Conservation (phyloP, 2,329 filamentous ascomycete species). For the Ophiosphaerella narmari region DNA sequence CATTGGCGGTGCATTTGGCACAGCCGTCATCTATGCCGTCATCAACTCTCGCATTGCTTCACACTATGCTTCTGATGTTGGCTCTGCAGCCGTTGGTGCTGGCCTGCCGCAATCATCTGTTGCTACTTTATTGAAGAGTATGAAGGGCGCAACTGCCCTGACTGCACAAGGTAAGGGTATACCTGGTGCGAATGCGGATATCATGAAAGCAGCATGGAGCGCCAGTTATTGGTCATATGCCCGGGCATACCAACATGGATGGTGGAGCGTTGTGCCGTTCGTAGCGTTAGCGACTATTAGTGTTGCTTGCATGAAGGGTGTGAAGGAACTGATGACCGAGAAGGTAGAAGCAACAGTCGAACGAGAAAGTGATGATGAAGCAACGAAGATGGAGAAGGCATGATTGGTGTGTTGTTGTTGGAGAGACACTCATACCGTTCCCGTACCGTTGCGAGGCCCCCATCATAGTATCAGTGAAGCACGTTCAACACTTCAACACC, state of each 20-base stretch:
- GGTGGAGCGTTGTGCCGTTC: slow-evolving; percentile 40
- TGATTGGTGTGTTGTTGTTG: background rate
- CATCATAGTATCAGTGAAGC: too few relatives aligned
- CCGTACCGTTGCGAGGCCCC: too few relatives aligned
- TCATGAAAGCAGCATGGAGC: slow-evolving; percentile 27
- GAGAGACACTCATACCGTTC: too few relatives aligned
- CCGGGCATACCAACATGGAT: slow-evolving; percentile 34
- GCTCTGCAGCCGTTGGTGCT: slow-evolving; percentile 25
- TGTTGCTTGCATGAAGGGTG: slow-evolving; percentile 33
- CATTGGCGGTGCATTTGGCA: slow-evolving; percentile 39
- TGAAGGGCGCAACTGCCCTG: slow-evolving; percentile 19
- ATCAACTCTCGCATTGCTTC: slow-evolving; percentile 29
- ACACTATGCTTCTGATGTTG: slow-evolving; percentile 25
- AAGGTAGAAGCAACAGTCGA: slow-evolving; percentile 41
- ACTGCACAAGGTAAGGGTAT: slow-evolving; percentile 16
- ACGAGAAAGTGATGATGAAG: slow-evolving; percentile 17
- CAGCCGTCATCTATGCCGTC: slow-evolving; percentile 37
- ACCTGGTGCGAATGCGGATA: slow-evolving; percentile 16
- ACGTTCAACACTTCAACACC: too few relatives aligned
- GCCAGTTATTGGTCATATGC: slow-evolving; percentile 39
- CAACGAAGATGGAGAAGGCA: slow-evolving; percentile 8
- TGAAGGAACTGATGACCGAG: slow-evolving; percentile 37
- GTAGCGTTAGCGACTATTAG: slow-evolving; percentile 31
- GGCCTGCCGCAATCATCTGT: slow-evolving; percentile 28
- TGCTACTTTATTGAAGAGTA: slow-evolving; percentile 20